Percentiles rank a stretch among this genome's conserved stretches.
phyloP scores from a whole-genome alignment of 371 early-diverging fungal species.

The Circinella umbellata region DNA sequence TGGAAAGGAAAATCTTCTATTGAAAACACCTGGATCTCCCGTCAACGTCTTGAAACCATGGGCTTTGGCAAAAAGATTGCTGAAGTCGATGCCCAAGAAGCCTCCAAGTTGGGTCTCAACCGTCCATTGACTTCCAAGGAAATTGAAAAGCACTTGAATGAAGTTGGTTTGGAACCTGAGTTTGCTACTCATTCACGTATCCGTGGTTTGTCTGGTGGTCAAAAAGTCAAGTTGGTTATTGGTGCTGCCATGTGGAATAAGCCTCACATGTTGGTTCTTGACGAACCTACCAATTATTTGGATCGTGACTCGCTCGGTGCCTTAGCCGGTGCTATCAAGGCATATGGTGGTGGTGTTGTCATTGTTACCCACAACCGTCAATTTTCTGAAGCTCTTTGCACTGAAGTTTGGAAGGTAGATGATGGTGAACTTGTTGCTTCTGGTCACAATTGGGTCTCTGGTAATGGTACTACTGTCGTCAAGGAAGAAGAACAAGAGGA shows the following conservation, averaged over 20 bases:
- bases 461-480: conserved; percentile 44
- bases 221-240: conserved; percentile 90
- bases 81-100: conserved; percentile 68
- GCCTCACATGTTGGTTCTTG: conserved; percentile 88
- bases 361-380: conserved; percentile 80
- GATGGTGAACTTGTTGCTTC: conserved; percentile 60
- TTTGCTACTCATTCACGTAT: conserved; percentile 84
- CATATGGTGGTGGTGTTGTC: conserved; percentile 78
- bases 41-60: conserved; percentile 70
- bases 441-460: conserved; percentile 58
- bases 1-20: conserved; percentile 67
- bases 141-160: conserved; percentile 72
- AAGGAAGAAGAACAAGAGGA: conserved; percentile 47
- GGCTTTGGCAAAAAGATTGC: conserved; percentile 73
- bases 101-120: conserved; percentile 66
- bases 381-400: conserved; percentile 73
- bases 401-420: conserved; percentile 79
- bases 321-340: conserved; percentile 66
- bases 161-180: conserved; percentile 73
- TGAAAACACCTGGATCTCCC: conserved; percentile 74
- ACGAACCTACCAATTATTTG: conserved; percentile 90
- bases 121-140: conserved; percentile 69
- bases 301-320: conserved; percentile 81
- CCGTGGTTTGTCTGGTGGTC: conserved; percentile 88
- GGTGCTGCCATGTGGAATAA: conserved; percentile 86